Percentiles rank a stretch among this genome's conserved stretches.
These are phyloP conservation scores for Tetraselmis striata DNA, from an alignment of 139 green algal genomes.

Conservation along the genomic window DNA sequence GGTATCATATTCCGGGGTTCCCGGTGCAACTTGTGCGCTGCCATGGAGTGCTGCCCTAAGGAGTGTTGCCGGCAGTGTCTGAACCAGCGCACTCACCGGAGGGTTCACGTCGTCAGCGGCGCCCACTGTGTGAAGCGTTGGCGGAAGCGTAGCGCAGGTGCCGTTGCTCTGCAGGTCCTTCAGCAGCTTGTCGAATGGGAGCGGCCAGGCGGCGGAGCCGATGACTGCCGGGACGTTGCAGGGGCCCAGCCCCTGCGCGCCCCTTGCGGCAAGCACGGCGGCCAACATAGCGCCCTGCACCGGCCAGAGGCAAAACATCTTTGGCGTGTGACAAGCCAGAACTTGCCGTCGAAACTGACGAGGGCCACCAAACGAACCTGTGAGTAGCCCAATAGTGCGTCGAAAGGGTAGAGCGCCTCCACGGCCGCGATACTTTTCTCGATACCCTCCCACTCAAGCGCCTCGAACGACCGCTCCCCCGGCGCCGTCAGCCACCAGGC, in stretches of 20 bases:
- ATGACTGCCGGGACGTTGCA: neutral
- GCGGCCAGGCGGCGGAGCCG: neutral
- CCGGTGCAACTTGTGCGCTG: no score
- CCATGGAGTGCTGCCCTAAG: no score
- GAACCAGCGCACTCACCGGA: neutral
- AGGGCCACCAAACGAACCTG: no score
- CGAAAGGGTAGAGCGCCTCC: neutral
- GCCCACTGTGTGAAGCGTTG: neutral
- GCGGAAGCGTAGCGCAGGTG: neutral
- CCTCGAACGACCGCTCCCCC: neutral
- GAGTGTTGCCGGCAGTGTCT: no score
- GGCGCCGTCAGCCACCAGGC: neutral
- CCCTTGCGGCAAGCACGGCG: neutral
- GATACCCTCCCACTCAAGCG: neutral
- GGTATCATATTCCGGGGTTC: no score
- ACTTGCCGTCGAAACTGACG: no score
- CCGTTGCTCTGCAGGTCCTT: neutral
- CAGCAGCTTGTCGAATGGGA: neutral
- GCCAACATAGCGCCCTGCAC: neutral
- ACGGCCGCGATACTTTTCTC: neutral
- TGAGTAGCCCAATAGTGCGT: neutral
- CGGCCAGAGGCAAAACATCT: no score
- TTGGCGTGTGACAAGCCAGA: no score
- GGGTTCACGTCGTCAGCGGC: neutral
- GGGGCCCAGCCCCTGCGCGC: no score